Evolutionary conservation across 805 yeast species (phyloP).

Genomic region (Metschnikowia baotianmanensis): DNA sequence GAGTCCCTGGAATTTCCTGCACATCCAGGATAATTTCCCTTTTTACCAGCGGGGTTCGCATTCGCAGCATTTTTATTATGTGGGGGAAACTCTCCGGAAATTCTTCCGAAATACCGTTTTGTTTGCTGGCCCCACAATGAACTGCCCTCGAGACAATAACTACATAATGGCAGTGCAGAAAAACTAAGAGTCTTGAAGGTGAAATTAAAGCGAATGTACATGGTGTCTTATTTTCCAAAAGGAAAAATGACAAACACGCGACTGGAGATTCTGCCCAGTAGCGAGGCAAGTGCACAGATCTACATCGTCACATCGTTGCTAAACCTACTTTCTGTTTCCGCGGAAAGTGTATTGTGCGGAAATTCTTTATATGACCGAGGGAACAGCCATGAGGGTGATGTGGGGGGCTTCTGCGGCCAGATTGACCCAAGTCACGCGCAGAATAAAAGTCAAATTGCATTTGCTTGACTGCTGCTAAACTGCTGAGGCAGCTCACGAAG

Average conservation of each 20-base stretch:
- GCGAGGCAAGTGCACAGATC: constrained; percentile 2
- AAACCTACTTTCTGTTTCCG: background rate
- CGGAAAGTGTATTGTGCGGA: background rate
- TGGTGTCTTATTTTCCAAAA: too few species aligned
- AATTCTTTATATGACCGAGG: background rate
- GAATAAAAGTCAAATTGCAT: too few species aligned
- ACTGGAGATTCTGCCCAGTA: background rate
- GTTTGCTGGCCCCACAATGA: too few species aligned
- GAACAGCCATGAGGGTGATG: background rate
- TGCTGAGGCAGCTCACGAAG: too few species aligned
- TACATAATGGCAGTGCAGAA: too few species aligned
- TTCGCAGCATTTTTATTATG: background rate
- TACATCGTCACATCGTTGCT: background rate
- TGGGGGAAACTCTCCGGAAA: constrained; percentile 3
- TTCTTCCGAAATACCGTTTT: too few species aligned
- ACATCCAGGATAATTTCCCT: background rate
- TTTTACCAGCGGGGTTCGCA: background rate
- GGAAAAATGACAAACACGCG: too few species aligned
- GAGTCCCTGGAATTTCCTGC: background rate
- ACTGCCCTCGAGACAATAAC: too few species aligned
- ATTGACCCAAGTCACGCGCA: too few species aligned
- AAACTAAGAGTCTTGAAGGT: too few species aligned
- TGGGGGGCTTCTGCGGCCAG: background rate
- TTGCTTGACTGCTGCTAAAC: too few species aligned
- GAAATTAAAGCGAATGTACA: too few species aligned